These are phyloP conservation scores for Arabidopsis hybrid DNA, from an alignment of 441 rosid genomes.

Conservation along the genomic window DNA sequence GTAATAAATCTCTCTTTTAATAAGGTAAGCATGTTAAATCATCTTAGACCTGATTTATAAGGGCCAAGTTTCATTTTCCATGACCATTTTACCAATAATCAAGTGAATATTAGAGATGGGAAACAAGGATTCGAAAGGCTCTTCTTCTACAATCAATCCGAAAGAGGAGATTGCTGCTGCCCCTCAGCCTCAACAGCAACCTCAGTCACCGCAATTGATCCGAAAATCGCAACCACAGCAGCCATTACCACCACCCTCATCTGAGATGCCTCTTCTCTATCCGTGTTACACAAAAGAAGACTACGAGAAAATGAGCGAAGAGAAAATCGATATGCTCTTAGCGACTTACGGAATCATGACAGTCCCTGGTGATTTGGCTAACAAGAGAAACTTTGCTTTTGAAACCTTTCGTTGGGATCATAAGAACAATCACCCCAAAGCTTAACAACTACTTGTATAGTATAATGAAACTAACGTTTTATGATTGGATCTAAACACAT, in stretches of 20 bases:
- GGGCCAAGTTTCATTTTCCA: background rate
- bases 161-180: background rate
- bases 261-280: background rate
- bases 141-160: background rate
- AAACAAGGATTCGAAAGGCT: background rate
- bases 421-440: background rate
- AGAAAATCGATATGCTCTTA: background rate
- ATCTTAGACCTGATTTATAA: background rate
- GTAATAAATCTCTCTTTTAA: background rate
- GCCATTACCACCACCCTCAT: slow-evolving; percentile 1
- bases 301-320: slow-evolving; percentile 5
- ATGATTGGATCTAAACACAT: background rate
- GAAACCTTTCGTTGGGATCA: background rate
- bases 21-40: background rate
- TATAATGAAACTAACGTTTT: background rate
- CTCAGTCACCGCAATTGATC: background rate
- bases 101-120: background rate
- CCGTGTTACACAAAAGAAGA: background rate
- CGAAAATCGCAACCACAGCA: background rate
- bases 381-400: background rate
- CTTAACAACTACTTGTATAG: background rate
- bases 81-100: background rate
- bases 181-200: background rate
- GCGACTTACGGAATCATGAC: background rate
- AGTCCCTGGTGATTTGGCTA: background rate